Conservation (phyloP, 2,329 filamentous ascomycete species). For the Graphium sp. region DNA sequence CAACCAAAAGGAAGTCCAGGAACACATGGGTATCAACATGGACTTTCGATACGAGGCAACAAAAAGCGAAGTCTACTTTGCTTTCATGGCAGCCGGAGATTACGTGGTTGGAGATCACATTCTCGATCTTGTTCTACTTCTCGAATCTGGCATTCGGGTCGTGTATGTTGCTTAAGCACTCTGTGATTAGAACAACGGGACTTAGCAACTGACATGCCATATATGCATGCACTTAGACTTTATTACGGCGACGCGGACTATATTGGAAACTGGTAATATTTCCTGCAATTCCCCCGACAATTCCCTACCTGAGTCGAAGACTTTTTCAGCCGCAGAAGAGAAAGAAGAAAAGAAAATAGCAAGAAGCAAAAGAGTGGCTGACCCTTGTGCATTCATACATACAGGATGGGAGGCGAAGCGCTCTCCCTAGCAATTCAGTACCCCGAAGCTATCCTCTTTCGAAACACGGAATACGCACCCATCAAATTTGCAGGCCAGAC, state of each 20-base stretch:
- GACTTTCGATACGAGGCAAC: conserved; percentile 26
- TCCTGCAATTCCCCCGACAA: too few species aligned
- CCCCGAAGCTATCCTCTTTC: conserved; percentile 30
- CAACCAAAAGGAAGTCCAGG: conserved; percentile 32
- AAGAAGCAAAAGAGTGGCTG: too few species aligned
- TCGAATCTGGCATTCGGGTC: conserved; percentile 41
- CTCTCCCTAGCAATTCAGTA: conserved; percentile 40
- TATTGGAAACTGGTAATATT: conserved; percentile 23
- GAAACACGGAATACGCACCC: conserved; percentile 42
- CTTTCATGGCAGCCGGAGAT: conserved; percentile 28
- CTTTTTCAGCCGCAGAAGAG: too few species aligned
- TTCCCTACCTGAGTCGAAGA: too few species aligned
- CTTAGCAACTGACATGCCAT: background rate
- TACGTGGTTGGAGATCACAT: conserved; percentile 43
- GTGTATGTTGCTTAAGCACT: conserved; percentile 18
- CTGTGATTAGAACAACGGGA: background rate
- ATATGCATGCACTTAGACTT: conserved; percentile 10
- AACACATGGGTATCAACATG: conserved; percentile 36
- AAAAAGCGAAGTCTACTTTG: conserved; percentile 22
- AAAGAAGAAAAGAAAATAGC: too few species aligned
- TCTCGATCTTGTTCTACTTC: conserved; percentile 31
- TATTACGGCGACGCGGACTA: conserved; percentile 40
- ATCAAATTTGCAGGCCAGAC: conserved; percentile 43
- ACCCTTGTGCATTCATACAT: too few species aligned
- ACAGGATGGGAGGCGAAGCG: conserved; percentile 46